These are phyloP conservation scores for Heliocybe sulcata DNA, from an alignment of 1,284 basidiomycete species.

Conservation along the genomic window DNA sequence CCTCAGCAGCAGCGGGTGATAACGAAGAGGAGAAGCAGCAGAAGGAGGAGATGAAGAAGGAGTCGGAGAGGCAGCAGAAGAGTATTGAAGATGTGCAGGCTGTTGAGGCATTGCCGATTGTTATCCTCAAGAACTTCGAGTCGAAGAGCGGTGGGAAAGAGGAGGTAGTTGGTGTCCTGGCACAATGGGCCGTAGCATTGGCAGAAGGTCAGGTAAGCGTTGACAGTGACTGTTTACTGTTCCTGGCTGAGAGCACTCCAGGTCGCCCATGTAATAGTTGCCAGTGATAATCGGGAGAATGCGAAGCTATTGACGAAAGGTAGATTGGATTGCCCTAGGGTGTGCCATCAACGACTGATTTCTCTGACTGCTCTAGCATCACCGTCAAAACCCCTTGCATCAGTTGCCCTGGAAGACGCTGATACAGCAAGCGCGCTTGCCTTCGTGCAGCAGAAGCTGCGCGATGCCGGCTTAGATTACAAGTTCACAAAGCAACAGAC, in stretches of 20 bases:
- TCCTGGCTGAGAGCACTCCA: constrained; percentile 17
- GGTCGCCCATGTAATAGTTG: constrained; percentile 89
- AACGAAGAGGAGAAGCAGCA: constrained; percentile 11
- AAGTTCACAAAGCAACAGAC: constrained; percentile 47
- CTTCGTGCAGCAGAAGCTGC: constrained; percentile 79
- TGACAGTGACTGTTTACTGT: neutral
- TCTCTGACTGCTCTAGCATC: constrained; percentile 49
- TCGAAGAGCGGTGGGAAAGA: constrained; percentile 58
- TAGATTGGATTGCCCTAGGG: constrained; percentile 16
- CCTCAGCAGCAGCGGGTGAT: constrained; percentile 5
- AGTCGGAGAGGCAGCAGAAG: constrained; percentile 23
- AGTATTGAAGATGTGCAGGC: constrained; percentile 36
- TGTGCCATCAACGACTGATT: neutral
- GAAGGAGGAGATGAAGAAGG: constrained; percentile 18
- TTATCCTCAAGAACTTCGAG: constrained; percentile 77
- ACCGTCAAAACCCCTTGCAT: constrained; percentile 79
- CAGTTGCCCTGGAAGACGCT: constrained; percentile 79
- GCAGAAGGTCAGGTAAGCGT: constrained; percentile 67
- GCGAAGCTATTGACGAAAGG: constrained; percentile 80
- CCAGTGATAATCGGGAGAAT: constrained; percentile 88
- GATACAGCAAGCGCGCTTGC: constrained; percentile 74
- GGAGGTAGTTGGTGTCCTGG: constrained; percentile 70
- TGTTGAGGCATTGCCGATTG: constrained; percentile 71
- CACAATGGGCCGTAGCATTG: constrained; percentile 82
- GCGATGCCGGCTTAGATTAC: constrained; percentile 46